Conservation (phyloP, 2,329 filamentous ascomycete species). For the Tetracladium maxilliforme region DNA sequence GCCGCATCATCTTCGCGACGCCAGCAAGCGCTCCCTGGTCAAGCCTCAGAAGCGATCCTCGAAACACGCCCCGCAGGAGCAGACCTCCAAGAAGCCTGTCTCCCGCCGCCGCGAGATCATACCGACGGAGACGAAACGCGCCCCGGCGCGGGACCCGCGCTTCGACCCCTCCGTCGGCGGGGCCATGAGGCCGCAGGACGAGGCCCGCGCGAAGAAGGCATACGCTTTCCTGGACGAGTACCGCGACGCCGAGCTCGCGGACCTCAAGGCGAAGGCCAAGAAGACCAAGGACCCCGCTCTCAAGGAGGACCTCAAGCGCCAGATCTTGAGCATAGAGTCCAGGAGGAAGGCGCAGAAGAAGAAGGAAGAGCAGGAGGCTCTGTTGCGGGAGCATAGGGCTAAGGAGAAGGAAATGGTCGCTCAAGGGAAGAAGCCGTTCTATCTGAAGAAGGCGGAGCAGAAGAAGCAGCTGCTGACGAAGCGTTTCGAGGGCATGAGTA, state of each 20-base stretch:
- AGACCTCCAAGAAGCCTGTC: conserved; percentile 73
- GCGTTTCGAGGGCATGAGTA: conserved; percentile 71
- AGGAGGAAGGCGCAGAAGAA: conserved; percentile 54
- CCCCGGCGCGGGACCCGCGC: conserved; percentile 67
- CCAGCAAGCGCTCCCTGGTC: conserved; percentile 11
- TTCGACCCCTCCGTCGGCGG: conserved; percentile 59
- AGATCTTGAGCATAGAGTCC: conserved; percentile 66
- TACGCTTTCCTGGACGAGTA: conserved; percentile 87
- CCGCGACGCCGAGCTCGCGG: conserved; percentile 65
- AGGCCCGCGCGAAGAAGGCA: conserved; percentile 47
- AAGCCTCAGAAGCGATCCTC: conserved; percentile 38
- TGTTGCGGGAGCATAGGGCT: conserved; percentile 63
- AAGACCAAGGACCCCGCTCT: conserved; percentile 49
- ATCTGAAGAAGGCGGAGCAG: conserved; percentile 81
- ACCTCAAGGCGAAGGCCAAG: conserved; percentile 54
- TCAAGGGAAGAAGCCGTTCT: conserved; percentile 87
- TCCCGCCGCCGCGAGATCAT: conserved; percentile 67
- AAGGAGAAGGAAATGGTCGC: conserved; percentile 74
- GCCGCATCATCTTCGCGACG: conserved; percentile 5
- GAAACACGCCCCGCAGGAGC: conserved; percentile 81
- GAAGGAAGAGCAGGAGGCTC: conserved; percentile 53
- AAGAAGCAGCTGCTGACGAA: conserved; percentile 74
- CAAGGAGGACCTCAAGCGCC: conserved; percentile 57
- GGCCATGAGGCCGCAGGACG: conserved; percentile 37
- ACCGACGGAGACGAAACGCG: conserved; percentile 38